Evolutionary conservation across 2,329 filamentous ascomycete genomes (phyloP).

Genomic region (Diaporthe longicolla): DNA sequence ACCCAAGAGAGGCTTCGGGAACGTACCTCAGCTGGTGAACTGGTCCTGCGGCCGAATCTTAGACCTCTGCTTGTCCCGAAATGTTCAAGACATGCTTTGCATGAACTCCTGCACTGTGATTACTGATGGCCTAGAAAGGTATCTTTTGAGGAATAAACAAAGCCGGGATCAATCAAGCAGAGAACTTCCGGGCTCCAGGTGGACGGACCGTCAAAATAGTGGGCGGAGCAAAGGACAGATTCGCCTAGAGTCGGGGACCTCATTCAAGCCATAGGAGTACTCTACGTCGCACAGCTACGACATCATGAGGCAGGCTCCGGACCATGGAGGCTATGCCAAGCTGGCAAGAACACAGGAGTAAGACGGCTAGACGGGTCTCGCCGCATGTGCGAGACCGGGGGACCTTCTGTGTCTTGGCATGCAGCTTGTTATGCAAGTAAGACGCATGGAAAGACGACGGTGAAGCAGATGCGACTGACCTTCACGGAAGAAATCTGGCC

Average conservation of each 20-base stretch:
- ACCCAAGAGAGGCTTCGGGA: neutral
- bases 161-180: neutral
- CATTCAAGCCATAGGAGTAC: too few relatives aligned
- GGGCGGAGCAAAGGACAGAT: neutral
- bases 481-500: neutral
- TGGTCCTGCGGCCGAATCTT: too few relatives aligned
- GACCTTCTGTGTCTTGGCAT: neutral
- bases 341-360: neutral
- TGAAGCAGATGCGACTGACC: neutral
- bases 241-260: neutral
- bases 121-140: neutral
- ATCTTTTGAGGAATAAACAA: neutral
- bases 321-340: neutral
- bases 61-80: too few relatives aligned
- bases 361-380: slow-evolving; percentile 12
- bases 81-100: too few relatives aligned
- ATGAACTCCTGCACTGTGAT: neutral
- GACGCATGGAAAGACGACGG: neutral
- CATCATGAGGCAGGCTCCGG: neutral
- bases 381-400: neutral
- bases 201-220: neutral
- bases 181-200: neutral
- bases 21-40: neutral
- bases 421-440: neutral
- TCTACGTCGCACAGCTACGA: neutral